Conservation (phyloP, 495 filamentous ascomycete genomes). For the Talaromyces trachyspermus region DNA sequence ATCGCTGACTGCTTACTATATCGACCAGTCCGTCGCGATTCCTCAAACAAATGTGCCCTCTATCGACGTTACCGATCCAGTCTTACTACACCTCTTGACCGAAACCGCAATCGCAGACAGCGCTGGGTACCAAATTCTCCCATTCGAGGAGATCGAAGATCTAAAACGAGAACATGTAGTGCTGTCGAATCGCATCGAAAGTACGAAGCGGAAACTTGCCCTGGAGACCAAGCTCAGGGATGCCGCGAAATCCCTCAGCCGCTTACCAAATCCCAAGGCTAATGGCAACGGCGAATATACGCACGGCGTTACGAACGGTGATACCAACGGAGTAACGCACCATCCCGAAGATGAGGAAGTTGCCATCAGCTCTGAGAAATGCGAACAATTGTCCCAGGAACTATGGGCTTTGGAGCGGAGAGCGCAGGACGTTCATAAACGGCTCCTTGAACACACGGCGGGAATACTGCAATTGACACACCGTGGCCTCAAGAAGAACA, state of each 20-base stretch:
- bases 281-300: conserved; percentile 33
- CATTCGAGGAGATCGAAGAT: conserved; percentile 81
- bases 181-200: conserved; percentile 67
- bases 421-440: conserved; percentile 59
- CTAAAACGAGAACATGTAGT: conserved; percentile 76
- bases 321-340: conserved; percentile 20
- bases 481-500: conserved; percentile 48
- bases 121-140: conserved; percentile 72
- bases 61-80: conserved; percentile 46
- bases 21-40: conserved; percentile 22
- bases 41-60: conserved; percentile 29
- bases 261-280: conserved; percentile 67
- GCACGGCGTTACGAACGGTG: conserved; percentile 28
- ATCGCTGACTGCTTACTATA: conserved; percentile 15
- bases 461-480: conserved; percentile 86
- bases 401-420: conserved; percentile 70
- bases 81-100: conserved; percentile 77
- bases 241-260: conserved; percentile 76
- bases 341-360: conserved; percentile 67
- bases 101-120: conserved; percentile 90
- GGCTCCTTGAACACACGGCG: conserved; percentile 82
- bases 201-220: conserved; percentile 71
- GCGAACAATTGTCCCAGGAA: conserved; percentile 75
- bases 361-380: conserved; percentile 65
- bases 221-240: conserved; percentile 91